Evolutionary conservation across 129 eudicot species (phyloP).

Genomic region (Gnaphalium uliginosum): DNA sequence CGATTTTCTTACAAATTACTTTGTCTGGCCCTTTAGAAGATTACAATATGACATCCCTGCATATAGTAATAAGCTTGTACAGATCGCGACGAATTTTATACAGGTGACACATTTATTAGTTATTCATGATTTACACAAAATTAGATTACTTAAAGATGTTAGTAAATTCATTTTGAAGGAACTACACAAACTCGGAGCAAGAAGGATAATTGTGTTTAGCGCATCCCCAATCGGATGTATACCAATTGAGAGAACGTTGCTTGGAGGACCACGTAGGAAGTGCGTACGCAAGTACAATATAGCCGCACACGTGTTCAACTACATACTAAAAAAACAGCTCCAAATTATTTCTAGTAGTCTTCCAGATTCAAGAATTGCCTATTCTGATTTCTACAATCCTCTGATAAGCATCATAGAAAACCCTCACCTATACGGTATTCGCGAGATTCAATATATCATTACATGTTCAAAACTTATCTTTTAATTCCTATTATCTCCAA

Average conservation of each 20-base stretch:
- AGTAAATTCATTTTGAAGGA: constrained; percentile 33
- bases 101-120: constrained; percentile 41
- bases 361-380: constrained; percentile 40
- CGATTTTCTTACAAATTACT: constrained; percentile 68
- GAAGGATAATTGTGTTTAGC: constrained; percentile 55
- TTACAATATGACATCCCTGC: constrained; percentile 40
- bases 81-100: constrained; percentile 39
- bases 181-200: constrained; percentile 58
- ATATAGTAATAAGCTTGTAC: constrained; percentile 45
- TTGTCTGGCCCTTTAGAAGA: constrained; percentile 41
- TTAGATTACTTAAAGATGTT: neutral
- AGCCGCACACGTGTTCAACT: constrained; percentile 46
- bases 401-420: constrained; percentile 38
- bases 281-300: constrained; percentile 44
- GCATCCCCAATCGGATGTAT: constrained; percentile 67
- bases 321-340: constrained; percentile 34
- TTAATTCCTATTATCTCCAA: neutral
- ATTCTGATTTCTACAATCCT: constrained; percentile 48
- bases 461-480: no score
- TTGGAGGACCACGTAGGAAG: constrained; percentile 54
- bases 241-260: constrained; percentile 63
- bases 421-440: constrained; percentile 43
- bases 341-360: constrained; percentile 25
- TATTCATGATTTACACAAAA: neutral
- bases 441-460: neutral